A percentile compares a stretch with the other conserved stretches of the same genome.
These are phyloP conservation scores for Mycena citricolor DNA, from an alignment of 1,284 basidiomycete genomes.

Conservation along the genomic window DNA sequence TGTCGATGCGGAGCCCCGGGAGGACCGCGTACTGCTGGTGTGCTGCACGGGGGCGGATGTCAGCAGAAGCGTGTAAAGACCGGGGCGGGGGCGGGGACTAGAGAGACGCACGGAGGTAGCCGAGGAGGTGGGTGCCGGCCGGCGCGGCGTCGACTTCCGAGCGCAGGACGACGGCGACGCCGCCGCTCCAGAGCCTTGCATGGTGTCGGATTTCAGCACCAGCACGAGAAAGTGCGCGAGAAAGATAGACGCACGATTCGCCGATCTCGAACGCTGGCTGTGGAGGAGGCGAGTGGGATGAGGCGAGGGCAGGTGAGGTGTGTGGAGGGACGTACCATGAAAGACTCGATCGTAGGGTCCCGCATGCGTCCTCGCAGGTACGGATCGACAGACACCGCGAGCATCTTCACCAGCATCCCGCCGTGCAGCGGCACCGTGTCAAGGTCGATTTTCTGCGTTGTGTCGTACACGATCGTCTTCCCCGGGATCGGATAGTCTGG, in stretches of 20 bases:
- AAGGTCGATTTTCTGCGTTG: conserved; percentile 37
- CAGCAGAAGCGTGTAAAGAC: not conserved
- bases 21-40: conserved; percentile 13
- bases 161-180: conserved; percentile 34
- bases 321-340: conserved; percentile 17
- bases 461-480: conserved; percentile 32
- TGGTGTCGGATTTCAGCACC: not conserved
- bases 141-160: conserved; percentile 31
- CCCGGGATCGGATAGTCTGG: conserved; percentile 31
- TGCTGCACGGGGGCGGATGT: not conserved
- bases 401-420: conserved; percentile 39
- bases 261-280: conserved; percentile 18
- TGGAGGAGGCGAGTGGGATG: not conserved
- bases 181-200: conserved; percentile 16
- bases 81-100: not conserved
- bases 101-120: conserved; percentile 25
- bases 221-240: not conserved
- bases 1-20: not conserved
- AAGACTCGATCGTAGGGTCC: conserved; percentile 25
- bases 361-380: conserved; percentile 38
- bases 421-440: conserved; percentile 37
- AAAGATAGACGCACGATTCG: conserved; percentile 11
- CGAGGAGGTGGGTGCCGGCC: conserved; percentile 35
- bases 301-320: not conserved
- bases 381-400: conserved; percentile 41